Percentiles rank a stretch among this genome's conserved stretches.
phyloP scores from a whole-genome alignment of 768 basidiomycete species.

The Psilocybe subaeruginosa region DNA sequence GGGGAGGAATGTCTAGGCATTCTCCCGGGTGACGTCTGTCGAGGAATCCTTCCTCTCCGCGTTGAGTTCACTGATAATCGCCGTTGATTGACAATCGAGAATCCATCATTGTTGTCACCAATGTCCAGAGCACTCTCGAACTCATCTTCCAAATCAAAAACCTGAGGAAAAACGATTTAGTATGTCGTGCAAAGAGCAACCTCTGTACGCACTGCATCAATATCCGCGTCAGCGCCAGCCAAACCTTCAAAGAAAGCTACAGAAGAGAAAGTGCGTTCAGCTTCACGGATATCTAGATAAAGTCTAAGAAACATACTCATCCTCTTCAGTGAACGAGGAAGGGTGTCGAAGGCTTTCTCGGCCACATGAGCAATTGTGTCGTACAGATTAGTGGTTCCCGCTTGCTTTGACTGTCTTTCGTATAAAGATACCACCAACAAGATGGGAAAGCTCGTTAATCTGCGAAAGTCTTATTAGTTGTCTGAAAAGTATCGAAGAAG shows the following conservation, averaged over 20 bases:
- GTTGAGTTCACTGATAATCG: conserved; percentile 23
- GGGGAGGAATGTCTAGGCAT: conserved; percentile 18
- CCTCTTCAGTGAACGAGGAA: conserved; percentile 77
- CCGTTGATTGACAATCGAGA: conserved; percentile 20
- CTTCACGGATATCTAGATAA: neutral
- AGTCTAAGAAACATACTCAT: conserved; percentile 54
- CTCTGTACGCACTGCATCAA: conserved; percentile 61
- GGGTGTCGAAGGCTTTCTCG: conserved; percentile 71
- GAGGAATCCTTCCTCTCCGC: conserved; percentile 11
- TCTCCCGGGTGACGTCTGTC: conserved; percentile 17
- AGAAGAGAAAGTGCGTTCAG: neutral
- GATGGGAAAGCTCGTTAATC: conserved; percentile 84
- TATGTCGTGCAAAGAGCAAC: neutral
- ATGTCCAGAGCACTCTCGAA: conserved; percentile 62
- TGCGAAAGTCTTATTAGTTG: conserved; percentile 26
- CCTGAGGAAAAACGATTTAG: conserved; percentile 37
- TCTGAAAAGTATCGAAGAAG: neutral
- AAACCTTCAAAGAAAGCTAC: conserved; percentile 81
- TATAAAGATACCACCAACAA: conserved; percentile 81
- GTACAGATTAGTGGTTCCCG: conserved; percentile 65
- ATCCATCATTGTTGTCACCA: conserved; percentile 34
- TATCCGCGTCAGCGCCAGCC: conserved; percentile 71
- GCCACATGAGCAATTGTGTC: conserved; percentile 71
- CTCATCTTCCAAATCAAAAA: conserved; percentile 81
- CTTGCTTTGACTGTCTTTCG: conserved; percentile 80